Evolutionary conservation across 208 protist species (phyloP).

Genomic region (Crithidia sp.): DNA sequence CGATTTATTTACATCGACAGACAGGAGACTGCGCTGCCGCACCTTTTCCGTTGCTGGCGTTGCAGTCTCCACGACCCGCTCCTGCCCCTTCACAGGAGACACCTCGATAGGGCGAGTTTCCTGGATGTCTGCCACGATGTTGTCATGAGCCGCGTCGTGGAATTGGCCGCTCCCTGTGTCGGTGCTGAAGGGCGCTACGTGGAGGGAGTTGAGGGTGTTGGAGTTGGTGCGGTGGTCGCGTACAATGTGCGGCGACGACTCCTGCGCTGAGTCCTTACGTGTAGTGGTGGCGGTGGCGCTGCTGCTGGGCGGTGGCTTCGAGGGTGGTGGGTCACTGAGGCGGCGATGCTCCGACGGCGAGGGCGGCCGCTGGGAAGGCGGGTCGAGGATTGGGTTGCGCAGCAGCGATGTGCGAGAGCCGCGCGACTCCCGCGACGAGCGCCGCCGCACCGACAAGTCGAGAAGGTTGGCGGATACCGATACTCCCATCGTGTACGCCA

Average conservation of each 20-base stretch:
- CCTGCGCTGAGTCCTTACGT: background rate
- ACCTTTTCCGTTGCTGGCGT: no score
- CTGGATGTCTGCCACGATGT: no score
- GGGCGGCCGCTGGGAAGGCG: background rate
- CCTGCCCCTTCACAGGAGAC: no score
- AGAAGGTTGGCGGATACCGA: background rate
- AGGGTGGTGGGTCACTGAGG: background rate
- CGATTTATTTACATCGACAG: no score
- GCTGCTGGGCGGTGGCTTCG: background rate
- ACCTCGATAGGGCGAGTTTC: no score
- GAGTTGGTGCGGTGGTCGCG: background rate
- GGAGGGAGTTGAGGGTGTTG: constrained; percentile 9
- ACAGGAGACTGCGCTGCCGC: no score
- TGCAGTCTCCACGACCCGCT: no score
- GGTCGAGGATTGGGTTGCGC: background rate
- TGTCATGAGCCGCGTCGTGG: background rate
- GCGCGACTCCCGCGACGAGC: background rate
- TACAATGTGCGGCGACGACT: constrained; percentile 1
- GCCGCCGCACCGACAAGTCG: background rate
- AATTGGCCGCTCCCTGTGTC: background rate
- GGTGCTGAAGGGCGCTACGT: background rate
- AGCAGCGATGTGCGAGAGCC: constrained; percentile 5
- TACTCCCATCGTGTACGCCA: background rate
- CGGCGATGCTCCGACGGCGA: background rate
- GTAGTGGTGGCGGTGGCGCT: background rate